phyloP scores from a whole-genome alignment of 352 stramenopile species.

The Globisporangium radiosum region DNA sequence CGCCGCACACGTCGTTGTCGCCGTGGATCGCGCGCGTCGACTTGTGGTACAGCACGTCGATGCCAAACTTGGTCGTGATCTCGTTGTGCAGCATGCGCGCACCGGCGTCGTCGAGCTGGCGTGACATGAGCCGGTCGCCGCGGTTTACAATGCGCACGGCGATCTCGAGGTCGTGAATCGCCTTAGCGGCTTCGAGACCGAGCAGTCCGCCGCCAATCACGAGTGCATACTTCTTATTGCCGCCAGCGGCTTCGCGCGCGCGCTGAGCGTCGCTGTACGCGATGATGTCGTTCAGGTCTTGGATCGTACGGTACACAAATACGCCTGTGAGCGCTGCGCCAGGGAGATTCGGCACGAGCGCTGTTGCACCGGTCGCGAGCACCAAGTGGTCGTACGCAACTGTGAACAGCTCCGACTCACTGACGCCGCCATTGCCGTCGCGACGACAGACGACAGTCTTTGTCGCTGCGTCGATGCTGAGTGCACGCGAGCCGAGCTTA shows the following conservation, averaged over 20 bases:
- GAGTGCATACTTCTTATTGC: constrained; percentile 30
- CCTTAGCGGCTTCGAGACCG: constrained; percentile 82
- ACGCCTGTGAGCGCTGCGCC: constrained; percentile 80
- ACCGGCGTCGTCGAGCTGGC: constrained; percentile 89
- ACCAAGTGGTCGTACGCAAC: constrained; percentile 87
- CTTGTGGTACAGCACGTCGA: constrained; percentile 86
- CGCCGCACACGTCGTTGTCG: constrained; percentile 46
- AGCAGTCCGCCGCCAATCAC: constrained; percentile 79
- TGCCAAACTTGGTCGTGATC: constrained; percentile 80
- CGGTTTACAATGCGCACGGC: constrained; percentile 89
- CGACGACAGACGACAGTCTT: constrained; percentile 57
- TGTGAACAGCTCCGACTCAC: constrained; percentile 27
- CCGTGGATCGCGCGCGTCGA: constrained; percentile 61
- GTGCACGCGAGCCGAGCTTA: constrained; percentile 65
- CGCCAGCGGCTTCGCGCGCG: constrained; percentile 14
- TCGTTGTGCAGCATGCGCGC: constrained; percentile 86
- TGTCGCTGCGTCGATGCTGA: constrained; percentile 61
- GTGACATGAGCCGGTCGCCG: constrained; percentile 89
- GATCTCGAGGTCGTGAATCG: constrained; percentile 87
- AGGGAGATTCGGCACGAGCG: constrained; percentile 82
- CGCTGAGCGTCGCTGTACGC: constrained; percentile 64
- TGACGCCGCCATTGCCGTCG: neutral
- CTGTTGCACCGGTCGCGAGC: constrained; percentile 85
- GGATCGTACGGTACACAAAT: constrained; percentile 92
- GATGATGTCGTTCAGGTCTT: constrained; percentile 87